Evolutionary conservation across 345 rosid species (phyloP).

Genomic region (Rubroshorea leprosula): DNA sequence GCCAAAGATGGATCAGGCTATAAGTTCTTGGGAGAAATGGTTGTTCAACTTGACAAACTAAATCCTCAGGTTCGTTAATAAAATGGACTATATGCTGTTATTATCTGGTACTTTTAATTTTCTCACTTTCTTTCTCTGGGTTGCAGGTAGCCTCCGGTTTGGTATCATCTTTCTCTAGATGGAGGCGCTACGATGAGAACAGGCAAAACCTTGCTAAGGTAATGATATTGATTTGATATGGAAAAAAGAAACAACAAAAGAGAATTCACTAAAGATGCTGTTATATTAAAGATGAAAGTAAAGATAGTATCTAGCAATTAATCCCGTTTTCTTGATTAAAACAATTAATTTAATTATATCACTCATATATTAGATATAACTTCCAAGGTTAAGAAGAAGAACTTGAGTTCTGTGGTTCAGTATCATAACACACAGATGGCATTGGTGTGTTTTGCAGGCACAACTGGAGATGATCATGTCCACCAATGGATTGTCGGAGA

Average conservation of each 20-base stretch:
- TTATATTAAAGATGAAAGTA: too few species aligned
- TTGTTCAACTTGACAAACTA: constrained; percentile 79
- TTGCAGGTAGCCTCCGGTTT: constrained; percentile 84
- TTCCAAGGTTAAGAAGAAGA: too few species aligned
- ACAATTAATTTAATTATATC: too few species aligned
- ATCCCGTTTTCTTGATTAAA: too few species aligned
- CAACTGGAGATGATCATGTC: constrained; percentile 94
- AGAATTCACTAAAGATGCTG: too few species aligned
- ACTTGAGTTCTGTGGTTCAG: too few species aligned
- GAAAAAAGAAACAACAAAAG: too few species aligned
- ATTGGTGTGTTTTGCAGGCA: too few species aligned
- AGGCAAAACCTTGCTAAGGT: constrained; percentile 90
- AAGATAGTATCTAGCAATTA: too few species aligned
- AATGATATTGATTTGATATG: too few species aligned
- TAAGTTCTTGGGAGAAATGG: constrained; percentile 87
- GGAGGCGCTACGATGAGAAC: constrained; percentile 85
- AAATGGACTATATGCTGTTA: background rate
- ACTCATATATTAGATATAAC: too few species aligned
- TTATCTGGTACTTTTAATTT: background rate
- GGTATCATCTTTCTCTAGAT: constrained; percentile 97
- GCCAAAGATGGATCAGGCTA: constrained; percentile 97
- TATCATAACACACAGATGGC: too few species aligned
- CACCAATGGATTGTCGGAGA: constrained; percentile 86
- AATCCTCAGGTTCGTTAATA: constrained; percentile 73
- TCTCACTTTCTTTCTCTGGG: background rate